Base-by-base conservation (phyloP, 2,329 filamentous ascomycete species). In the Lachnellula arida region DNA sequence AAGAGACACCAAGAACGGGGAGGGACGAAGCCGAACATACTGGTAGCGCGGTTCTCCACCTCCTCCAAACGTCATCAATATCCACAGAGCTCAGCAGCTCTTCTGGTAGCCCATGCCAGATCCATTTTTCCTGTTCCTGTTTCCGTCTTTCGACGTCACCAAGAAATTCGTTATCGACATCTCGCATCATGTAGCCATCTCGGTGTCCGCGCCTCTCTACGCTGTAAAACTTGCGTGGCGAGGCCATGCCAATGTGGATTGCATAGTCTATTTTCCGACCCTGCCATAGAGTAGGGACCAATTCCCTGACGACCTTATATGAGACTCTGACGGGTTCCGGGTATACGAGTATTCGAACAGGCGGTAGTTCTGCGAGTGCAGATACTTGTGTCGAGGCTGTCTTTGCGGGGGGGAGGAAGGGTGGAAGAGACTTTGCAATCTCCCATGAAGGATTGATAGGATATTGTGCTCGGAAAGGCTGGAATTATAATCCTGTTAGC, bases 161-260 rank as follows among this genome's bases (percentile, higher is more conserved):
- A n/a, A 81, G 73, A 8, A 78, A 72, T 65, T 81, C 73, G 4
- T 80, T 82, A 63, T 91, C 84, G n/a, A 91, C 81, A 68, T 95
- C 91, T 19, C 74, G 74, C 63, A 86, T 79, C 17, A 74, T 73
- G 72, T 95, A 96, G 4, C 86, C 86, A 63, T 89, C 84, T 39
- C 88, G 80, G 66, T 89, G 86, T 0, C 81, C 89, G 37, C 81
- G 76, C 11, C 81, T 78, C 74, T 96, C 91, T 8, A 93, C 75
- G 11, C 81, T 80, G 70, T 93, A 95, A 63, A 82, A 83, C 64
- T 71, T 78, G 63, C 74, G 81, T 66, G 70, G 87, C 68, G 69
- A 75, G 0, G 89, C 88, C 80, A 95, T 91, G 60, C 91, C 91
- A 51, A 95, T 87, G 71, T 95, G 90, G 4, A 96, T 71, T 22